These are phyloP conservation scores for Albophoma yamanashiensis DNA, from an alignment of 2,329 filamentous ascomycete genomes.

Conservation along the genomic window DNA sequence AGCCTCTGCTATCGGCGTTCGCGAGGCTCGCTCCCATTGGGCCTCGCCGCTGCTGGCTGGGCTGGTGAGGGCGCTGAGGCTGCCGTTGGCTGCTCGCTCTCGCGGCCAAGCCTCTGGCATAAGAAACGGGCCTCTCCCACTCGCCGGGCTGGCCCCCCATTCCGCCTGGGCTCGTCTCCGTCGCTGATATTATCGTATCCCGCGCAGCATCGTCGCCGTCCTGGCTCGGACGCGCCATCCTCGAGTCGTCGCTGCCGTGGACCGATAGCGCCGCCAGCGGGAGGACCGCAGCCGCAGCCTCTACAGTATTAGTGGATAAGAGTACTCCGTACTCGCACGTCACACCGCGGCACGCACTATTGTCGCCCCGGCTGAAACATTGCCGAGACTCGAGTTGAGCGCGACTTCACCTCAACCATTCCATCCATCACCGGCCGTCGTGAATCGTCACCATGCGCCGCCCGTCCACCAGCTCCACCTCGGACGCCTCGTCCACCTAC, in stretches of 20 bases:
- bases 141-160: not conserved
- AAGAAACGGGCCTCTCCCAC: not conserved
- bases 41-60: not conserved
- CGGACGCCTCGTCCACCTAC: constrained; percentile 18
- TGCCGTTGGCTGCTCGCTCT: not conserved
- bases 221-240: not conserved
- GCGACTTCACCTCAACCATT: not conserved
- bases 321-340: not conserved
- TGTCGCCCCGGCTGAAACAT: not conserved
- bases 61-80: not conserved
- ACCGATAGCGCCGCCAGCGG: not conserved
- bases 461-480: constrained; percentile 15
- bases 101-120: not conserved
- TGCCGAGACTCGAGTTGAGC: not conserved
- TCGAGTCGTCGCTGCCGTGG: not conserved
- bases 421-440: not conserved
- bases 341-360: not conserved
- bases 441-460: constrained; percentile 10
- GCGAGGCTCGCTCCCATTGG: not conserved
- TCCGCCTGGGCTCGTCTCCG: not conserved
- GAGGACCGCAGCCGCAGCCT: not conserved
- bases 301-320: not conserved
- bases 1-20: not conserved
- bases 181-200: too few relatives aligned
- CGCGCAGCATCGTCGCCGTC: not conserved